phyloP scores from a whole-genome alignment of 306 rosid species.

The Citrullus colocynthis region DNA sequence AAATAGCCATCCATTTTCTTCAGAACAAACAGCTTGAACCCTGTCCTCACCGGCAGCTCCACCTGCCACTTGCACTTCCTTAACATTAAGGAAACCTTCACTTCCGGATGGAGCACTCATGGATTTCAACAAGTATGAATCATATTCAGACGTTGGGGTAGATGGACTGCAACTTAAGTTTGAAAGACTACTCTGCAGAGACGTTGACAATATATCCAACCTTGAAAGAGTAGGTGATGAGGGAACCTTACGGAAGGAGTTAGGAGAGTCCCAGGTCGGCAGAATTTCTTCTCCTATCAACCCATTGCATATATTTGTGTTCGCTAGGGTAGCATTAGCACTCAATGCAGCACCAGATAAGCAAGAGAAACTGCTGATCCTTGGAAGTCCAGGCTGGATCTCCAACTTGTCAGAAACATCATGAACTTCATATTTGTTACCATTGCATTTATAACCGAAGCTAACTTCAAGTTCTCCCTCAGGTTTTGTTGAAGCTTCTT shows the following conservation, averaged over 20 bases:
- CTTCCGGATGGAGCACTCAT: slow-evolving; percentile 44
- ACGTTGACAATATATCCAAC: slow-evolving; percentile 67
- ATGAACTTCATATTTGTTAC: slow-evolving; percentile 24
- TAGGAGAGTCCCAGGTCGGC: slow-evolving; percentile 95
- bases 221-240: slow-evolving; percentile 67
- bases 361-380: slow-evolving; percentile 89
- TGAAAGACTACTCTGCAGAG: slow-evolving; percentile 65
- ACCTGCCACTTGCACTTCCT: slow-evolving; percentile 93
- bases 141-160: slow-evolving; percentile 43
- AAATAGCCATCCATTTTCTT: slow-evolving; percentile 95
- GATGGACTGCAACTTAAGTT: slow-evolving; percentile 82
- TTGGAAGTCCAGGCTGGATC: slow-evolving; percentile 35
- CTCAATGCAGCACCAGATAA: slow-evolving; percentile 97
- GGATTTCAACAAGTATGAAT: slow-evolving; percentile 43
- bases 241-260: slow-evolving; percentile 70
- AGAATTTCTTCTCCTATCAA: slow-evolving; percentile 79
- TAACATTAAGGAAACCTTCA: slow-evolving; percentile 63
- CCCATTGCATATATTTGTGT: slow-evolving; percentile 94
- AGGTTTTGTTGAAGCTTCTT: slow-evolving; percentile 33
- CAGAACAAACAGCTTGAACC: slow-evolving; percentile 98
- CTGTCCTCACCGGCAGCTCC: slow-evolving; percentile 99
- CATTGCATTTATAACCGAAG: slow-evolving; percentile 87
- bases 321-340: slow-evolving; percentile 89
- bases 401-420: slow-evolving; percentile 25
- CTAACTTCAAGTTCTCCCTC: slow-evolving; percentile 83